Evolutionary conservation across 148 eudicot genomes (phyloP), one percentile per base, ranked within the genome.

Genomic region (Diospyros kaki): DNA sequence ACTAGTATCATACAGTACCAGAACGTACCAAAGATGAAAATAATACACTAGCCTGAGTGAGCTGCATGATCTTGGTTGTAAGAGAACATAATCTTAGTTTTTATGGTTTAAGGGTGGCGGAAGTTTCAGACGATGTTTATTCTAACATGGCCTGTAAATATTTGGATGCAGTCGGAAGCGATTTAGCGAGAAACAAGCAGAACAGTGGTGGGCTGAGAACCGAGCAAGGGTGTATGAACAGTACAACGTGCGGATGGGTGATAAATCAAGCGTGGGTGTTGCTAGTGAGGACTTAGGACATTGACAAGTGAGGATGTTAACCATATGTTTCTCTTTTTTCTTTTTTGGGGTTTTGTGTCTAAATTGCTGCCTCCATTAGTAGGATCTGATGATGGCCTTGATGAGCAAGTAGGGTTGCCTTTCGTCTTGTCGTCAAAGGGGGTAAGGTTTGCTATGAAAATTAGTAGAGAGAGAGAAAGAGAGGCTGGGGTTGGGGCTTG

Each of bases 171-270:
- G 98, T 75, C 97, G 98, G 75, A 92, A 90, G 83, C 84, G 98
- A 77, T 92, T 94, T 79, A 89, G 93, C 58, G 98, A 94, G 82
- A 90, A 92, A 75, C 96, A 94, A 89, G 98, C 98, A 68, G 98
- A 94, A 76, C 88, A 87, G 70, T 94, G 98, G 98, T 94, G 98
- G 98, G 81, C 96, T 53, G 97, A 92, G 85, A 94, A 94, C 70
- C 87, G 98, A 52, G 87, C 83, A 75, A 87, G 96, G 83, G 98
- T 92, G 55, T 90, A 92, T 66, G 94, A 94, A 80, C 86, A 78
- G 48, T 92, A 94, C 83, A 92, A 92, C 73, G 97, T 94, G n/a
- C 98, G 92, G 5, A 79, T 83, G 84, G 83, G 81, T 58, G 98
- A 92, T 82, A 94, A 90, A 80, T 89, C 97, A n/a, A 88, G 89